These are phyloP conservation scores for Botrytis medusae DNA, from an alignment of 2,329 filamentous ascomycete genomes.

Conservation along the genomic window DNA sequence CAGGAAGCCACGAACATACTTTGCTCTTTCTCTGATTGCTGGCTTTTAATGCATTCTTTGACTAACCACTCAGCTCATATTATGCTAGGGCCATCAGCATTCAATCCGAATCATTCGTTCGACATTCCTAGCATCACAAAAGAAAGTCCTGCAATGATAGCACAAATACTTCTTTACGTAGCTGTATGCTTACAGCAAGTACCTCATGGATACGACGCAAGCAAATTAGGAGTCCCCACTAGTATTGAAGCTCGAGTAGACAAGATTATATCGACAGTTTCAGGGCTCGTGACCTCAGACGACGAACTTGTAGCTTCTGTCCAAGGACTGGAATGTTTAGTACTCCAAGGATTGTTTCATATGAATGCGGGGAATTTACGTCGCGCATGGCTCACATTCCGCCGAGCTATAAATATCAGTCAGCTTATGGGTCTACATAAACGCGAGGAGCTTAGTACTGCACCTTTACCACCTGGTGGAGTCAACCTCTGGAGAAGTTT, in stretches of 20 bases:
- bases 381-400: slow-evolving; percentile 49
- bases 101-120: slow-evolving; percentile 25
- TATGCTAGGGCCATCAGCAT: slow-evolving; percentile 11
- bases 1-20: slow-evolving; percentile 36
- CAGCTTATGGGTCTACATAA: slow-evolving; percentile 38
- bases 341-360: slow-evolving; percentile 49
- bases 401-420: slow-evolving; percentile 51
- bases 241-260: slow-evolving; percentile 33
- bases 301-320: slow-evolving; percentile 48
- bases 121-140: slow-evolving; percentile 32
- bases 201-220: slow-evolving; percentile 31
- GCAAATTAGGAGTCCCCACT: slow-evolving; percentile 28
- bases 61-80: slow-evolving; percentile 18
- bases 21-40: slow-evolving; percentile 30
- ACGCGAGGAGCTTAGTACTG: slow-evolving; percentile 18
- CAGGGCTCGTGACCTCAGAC: slow-evolving; percentile 45
- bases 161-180: slow-evolving; percentile 35
- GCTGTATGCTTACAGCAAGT: slow-evolving; percentile 38
- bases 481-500: slow-evolving; percentile 49
- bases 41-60: slow-evolving; percentile 34
- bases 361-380: slow-evolving; percentile 51
- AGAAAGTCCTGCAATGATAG: slow-evolving; percentile 33
- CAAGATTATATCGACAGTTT: slow-evolving; percentile 33
- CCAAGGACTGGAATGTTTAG: slow-evolving; percentile 54
- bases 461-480: slow-evolving; percentile 29